Base-by-base conservation (phyloP, 768 basidiomycete genomes). In the Lactarius indigo region DNA sequence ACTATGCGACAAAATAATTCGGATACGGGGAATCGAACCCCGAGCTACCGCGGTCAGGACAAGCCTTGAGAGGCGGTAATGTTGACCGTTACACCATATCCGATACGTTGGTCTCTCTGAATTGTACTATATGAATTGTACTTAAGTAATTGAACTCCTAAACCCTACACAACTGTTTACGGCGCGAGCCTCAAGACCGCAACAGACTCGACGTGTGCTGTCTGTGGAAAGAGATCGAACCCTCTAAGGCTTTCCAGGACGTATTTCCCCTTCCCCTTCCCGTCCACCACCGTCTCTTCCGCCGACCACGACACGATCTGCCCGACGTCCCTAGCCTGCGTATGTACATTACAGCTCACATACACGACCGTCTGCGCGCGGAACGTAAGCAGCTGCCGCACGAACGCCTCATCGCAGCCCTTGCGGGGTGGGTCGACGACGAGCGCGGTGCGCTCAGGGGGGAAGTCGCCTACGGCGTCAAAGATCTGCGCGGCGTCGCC, bases 211-310 rank as follows among this genome's bases (percentile, higher is more conserved):
- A 66, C 65, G 8, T 66, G 65, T 23, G 65, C 61, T 1, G 94
- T 96, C 81, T 98, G 95, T 9, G 96, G 94, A 79, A 98, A 99
- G 63, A 99, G 74, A 79, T 98, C 96, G 70, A 97, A 93, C 41
- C 94, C 96, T 68, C 91, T 77, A 72, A 97, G 71, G 71, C 87
- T 92, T 78, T 95, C 91, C 72, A 99, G 71, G 68, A 84, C 81
- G 77, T 97, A 99, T 72, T 76, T 78, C 44, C 77, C 77, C 5
- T 65, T 71, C 74, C 75, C 64, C 70, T 69, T 69, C 42, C 68
- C 78, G 50, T 69, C 79, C 57, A 76, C 78, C 57, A 9, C 42
- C 18, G 42, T 44, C 50, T 23, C 78, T 56, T 58, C 47, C 71
- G 77, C 76, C 68, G 82, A 83, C 74, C 84, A 77, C 26, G 70